A percentile compares a stretch with the other conserved stretches of the same genome.
Conservation (phyloP, 2,329 filamentous ascomycete genomes). For the Diaporthe citriasiana region DNA sequence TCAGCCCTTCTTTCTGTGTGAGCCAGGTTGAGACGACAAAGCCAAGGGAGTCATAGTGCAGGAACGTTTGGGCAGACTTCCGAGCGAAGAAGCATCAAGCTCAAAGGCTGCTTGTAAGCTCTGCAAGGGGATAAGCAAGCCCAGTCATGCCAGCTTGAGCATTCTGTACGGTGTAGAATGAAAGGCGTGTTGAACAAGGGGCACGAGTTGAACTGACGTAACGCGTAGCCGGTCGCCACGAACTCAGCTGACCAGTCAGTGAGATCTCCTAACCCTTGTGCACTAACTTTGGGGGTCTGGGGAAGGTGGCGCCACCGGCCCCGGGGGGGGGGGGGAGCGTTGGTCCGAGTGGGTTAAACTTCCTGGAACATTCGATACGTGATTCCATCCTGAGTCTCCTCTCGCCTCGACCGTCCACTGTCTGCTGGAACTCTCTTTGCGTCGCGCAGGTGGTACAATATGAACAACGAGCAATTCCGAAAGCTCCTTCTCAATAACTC, state of each 20-base stretch:
- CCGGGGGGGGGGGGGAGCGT: too few relatives aligned
- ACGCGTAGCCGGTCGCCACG: slow-evolving; percentile 26
- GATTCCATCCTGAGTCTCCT: not conserved
- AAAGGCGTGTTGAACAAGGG: not conserved
- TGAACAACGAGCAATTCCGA: slow-evolving; percentile 98
- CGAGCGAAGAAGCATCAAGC: not conserved
- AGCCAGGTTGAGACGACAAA: slow-evolving; percentile 25
- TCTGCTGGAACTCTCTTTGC: not conserved
- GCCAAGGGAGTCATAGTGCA: slow-evolving; percentile 34
- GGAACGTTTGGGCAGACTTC: not conserved
- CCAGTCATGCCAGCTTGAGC: slow-evolving; percentile 15
- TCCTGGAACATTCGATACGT: not conserved
- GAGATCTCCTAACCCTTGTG: slow-evolving; percentile 7
- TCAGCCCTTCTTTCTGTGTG: slow-evolving; percentile 18
- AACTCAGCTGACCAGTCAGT: slow-evolving; percentile 31
- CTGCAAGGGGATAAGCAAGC: not conserved
- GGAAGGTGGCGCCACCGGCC: too few relatives aligned
- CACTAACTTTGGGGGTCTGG: too few relatives aligned
- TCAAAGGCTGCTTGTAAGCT: slow-evolving; percentile 10
- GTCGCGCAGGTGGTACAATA: slow-evolving; percentile 54
- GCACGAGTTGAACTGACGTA: slow-evolving; percentile 3
- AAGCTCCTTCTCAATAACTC: slow-evolving; percentile 75
- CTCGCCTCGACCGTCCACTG: not conserved
- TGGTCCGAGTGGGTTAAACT: not conserved
- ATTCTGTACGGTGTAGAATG: slow-evolving; percentile 2